A percentile compares a stretch with the other conserved stretches of the same genome.
These are phyloP conservation scores for Crucibulum laeve DNA, from an alignment of 768 basidiomycete species.

Conservation along the genomic window DNA sequence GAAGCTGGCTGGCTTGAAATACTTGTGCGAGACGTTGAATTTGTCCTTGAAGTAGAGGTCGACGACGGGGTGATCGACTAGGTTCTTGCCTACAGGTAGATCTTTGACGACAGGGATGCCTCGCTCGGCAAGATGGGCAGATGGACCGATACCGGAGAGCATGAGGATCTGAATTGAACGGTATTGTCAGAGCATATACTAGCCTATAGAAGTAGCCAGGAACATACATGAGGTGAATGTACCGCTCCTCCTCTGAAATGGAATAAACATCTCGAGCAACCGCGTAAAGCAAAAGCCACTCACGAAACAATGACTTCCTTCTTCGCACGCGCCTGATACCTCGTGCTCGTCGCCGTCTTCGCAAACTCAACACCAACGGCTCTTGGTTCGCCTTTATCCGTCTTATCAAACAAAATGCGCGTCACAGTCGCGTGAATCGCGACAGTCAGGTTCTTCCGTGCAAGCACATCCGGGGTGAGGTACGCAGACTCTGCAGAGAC, in stretches of 20 bases:
- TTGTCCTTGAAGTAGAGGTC: slow-evolving; percentile 53
- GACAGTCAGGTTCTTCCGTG: slow-evolving; percentile 62
- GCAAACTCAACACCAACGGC: slow-evolving; percentile 54
- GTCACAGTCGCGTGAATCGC: slow-evolving; percentile 53
- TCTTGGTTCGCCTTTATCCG: slow-evolving; percentile 17
- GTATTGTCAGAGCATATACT: background rate
- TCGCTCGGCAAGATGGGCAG: slow-evolving; percentile 45
- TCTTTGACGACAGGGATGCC: slow-evolving; percentile 57
- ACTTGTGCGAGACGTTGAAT: slow-evolving; percentile 35
- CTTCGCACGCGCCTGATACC: slow-evolving; percentile 37
- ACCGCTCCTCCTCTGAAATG: slow-evolving; percentile 51
- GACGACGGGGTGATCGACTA: slow-evolving; percentile 68
- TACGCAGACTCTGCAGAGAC: slow-evolving; percentile 67
- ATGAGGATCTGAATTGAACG: slow-evolving; percentile 45
- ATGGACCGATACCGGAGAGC: slow-evolving; percentile 77
- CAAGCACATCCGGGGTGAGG: slow-evolving; percentile 58
- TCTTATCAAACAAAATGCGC: slow-evolving; percentile 47
- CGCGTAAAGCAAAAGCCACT: slow-evolving; percentile 12
- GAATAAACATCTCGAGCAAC: background rate
- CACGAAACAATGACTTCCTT: slow-evolving; percentile 60
- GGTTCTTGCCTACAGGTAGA: slow-evolving; percentile 71
- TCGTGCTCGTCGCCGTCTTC: slow-evolving; percentile 13
- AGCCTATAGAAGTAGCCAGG: no score
- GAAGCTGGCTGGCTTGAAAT: slow-evolving; percentile 27
- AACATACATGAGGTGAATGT: slow-evolving; percentile 53